A percentile compares a stretch with the other conserved stretches of the same genome.
phyloP scores from a whole-genome alignment of 768 basidiomycete genomes.

The Mycena floridula region DNA sequence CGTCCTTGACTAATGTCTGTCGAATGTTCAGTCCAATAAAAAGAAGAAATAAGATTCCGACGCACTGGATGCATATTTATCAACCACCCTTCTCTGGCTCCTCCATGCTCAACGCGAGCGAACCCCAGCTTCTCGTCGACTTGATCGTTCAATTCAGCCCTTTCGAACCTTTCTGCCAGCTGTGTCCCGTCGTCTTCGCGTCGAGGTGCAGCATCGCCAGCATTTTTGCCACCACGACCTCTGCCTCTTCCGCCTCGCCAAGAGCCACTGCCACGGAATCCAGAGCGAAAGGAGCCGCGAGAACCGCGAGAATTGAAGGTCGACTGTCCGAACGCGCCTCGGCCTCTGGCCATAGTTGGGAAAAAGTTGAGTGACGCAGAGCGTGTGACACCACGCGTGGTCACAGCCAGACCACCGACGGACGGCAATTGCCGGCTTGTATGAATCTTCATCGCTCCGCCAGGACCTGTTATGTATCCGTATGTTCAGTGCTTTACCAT shows the following conservation, averaged over 20 bases:
- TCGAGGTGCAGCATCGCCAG: constrained; percentile 47
- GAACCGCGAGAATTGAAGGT: constrained; percentile 20
- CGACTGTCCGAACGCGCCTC: neutral
- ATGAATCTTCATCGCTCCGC: too few species aligned
- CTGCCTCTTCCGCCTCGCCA: constrained; percentile 55
- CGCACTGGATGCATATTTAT: constrained; percentile 98
- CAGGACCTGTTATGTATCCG: too few species aligned
- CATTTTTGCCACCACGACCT: constrained; percentile 39
- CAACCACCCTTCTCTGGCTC: constrained; percentile 82
- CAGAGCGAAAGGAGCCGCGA: constrained; percentile 44
- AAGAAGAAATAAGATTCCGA: constrained; percentile 8
- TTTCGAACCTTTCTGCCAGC: constrained; percentile 82
- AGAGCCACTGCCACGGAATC: constrained; percentile 41
- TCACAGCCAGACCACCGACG: too few species aligned
- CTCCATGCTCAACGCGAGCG: constrained; percentile 71
- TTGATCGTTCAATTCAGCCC: constrained; percentile 68
- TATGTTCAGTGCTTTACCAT: too few species aligned
- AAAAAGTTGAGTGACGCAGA: too few species aligned
- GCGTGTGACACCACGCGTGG: too few species aligned
- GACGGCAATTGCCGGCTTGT: too few species aligned
- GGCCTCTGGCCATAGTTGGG: neutral
- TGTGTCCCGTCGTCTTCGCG: constrained; percentile 90
- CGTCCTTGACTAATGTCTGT: constrained; percentile 82
- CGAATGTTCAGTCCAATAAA: neutral
- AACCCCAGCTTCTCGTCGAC: constrained; percentile 95